Evolutionary conservation across 31 red algal genomes (phyloP), one percentile per base, ranked within the genome.

Genomic region (Odonthalia washingtoniensis): DNA sequence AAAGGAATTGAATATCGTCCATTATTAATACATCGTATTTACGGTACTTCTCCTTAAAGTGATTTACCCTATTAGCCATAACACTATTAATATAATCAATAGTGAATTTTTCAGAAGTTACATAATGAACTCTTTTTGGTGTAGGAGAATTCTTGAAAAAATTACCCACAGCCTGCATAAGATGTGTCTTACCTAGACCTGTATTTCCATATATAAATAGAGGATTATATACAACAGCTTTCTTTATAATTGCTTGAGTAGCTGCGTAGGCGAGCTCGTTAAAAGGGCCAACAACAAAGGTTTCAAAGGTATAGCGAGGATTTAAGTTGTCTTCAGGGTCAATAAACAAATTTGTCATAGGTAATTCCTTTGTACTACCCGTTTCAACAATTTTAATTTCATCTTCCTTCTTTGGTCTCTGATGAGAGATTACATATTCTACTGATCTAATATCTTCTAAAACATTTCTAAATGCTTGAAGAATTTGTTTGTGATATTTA

Each of bases 141-240:
- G 72, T 31, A 39, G 27, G 41, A 38, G 26, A 38, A 38, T 76
- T 45, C 28, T 40, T 45, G 28, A 45, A 30, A 76, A 30, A 41
- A 43, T 76, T 40, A 76, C 72, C 72, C 27, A 76, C 37, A 38
- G 72, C 30, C 28, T 76, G 72, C 30, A 76, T 76, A 31, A 76
- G 37, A 38, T 76, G 72, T 30, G 72, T 76, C 41, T 76, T 76
- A 76, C 72, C 72, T 30, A 76, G 38, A 76, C 72, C 72, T 38
- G 72, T 45, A 41, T 76, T 45, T 76, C 72, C 72, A 76, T 76
- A 76, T 76, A 76, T 41, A 76, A 76, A 76, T 30, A 76, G 37
- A 38, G 72, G 72, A 45, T 76, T 76, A 76, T 76, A 76, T 28
- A 45, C 72, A 76, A 40, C 72, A 34, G 30, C 38, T 43, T 40